Base-by-base conservation (phyloP, 805 yeast species). In the Ogataea populi-albae region DNA sequence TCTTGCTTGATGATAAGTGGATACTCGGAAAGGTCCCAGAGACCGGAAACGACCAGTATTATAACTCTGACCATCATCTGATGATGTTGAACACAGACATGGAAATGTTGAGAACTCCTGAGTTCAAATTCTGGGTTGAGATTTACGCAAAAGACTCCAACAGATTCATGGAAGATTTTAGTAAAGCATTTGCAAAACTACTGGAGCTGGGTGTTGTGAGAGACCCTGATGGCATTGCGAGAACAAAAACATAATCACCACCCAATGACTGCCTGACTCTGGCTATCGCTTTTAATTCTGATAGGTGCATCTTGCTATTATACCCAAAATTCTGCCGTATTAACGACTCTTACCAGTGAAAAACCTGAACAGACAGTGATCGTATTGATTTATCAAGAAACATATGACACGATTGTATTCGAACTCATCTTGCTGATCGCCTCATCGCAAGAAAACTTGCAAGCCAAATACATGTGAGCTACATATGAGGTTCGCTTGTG, bases 41-140 rank as follows among this genome's bases (percentile, higher is more conserved):
- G 34, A 67, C 75, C 0, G 73, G 70, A 0, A 55, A 47, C 35
- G 45, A 45, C 6, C 76, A 71, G 38, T 71, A 54, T 44, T 62
- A 47, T 41, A 65, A 65, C 39, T 35, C 47, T 3, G 65, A 65
- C 37, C 54, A 57, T 17, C 40, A 41, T 1, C 71, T 84, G 47
- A 86, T 87, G 95, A 87, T 87, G 96, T 63, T 87, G 35, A 87
- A 86, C 19, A 79, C 94, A 9, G 96, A 87, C 55, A 70, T 79
- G 71, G 78, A 86, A 11, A 23, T 61, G 32, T 54, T 75, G n/a
- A 64, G 73, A 47, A 89, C 82, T 59, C 70, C 77, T 4, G 65
- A 60, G 32, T 86, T 79, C 58, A 62, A 64, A 41, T 60, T 64
- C 37, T 77, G 81, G 74, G 89, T 81, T 11, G 71, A 78, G 48